Evolutionary conservation across 371 early-diverging fungal genomes (phyloP).

Genomic region (Rhizopus stolonifer): DNA sequence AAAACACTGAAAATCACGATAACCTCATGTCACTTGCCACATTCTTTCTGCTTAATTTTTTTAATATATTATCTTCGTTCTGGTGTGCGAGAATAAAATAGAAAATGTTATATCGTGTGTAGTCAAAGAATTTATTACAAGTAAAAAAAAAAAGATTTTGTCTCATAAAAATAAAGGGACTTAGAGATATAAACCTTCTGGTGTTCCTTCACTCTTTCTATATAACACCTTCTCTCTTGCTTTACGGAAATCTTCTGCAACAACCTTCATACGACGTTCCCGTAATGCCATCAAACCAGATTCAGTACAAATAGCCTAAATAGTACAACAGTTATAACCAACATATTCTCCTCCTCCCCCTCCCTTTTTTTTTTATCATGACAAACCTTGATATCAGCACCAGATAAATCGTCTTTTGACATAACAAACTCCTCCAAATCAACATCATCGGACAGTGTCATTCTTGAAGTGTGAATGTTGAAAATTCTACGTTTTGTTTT

Average conservation of each 20-base stretch:
- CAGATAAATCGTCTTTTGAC: constrained; percentile 98
- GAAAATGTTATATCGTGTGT: no score
- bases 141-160: no score
- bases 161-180: constrained; percentile 2
- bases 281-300: constrained; percentile 98
- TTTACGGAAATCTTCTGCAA: constrained; percentile 97
- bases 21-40: no score
- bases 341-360: no score
- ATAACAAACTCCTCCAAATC: constrained; percentile 98
- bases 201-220: constrained; percentile 98
- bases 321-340: background rate
- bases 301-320: constrained; percentile 98
- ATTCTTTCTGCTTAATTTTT: no score
- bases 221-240: constrained; percentile 99
- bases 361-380: no score
- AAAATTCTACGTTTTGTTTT: constrained; percentile 99
- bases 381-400: constrained; percentile 98
- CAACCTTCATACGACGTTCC: constrained; percentile 99
- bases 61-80: no score
- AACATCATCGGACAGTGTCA: constrained; percentile 98
- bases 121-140: no score
- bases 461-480: constrained; percentile 97
- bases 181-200: constrained; percentile 94
- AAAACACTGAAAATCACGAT: no score
- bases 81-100: no score